phyloP scores from a whole-genome alignment of 306 rosid genomes.

The Myrica gale region DNA sequence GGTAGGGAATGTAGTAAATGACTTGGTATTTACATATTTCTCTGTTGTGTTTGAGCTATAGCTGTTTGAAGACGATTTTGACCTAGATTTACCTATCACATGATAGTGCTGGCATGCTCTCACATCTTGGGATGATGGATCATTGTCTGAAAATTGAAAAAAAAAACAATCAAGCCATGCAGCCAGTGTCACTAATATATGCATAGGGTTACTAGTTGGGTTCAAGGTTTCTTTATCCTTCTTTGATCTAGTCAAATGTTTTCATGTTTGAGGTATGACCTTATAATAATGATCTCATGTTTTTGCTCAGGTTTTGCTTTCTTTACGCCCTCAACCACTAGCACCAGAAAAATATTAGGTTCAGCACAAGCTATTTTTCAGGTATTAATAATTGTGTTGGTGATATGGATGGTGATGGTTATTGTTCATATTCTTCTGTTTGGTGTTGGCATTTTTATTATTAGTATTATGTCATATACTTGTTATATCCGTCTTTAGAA shows the following conservation, averaged over 20 bases:
- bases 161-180: slow-evolving; percentile 83
- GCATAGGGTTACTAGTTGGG: slow-evolving; percentile 88
- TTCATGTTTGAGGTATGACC: slow-evolving; percentile 23
- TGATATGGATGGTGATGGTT: slow-evolving; percentile 2
- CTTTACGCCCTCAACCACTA: slow-evolving; percentile 63
- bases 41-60: slow-evolving; percentile 21
- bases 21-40: slow-evolving; percentile 15
- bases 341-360: slow-evolving; percentile 70
- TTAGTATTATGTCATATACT: not conserved
- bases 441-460: not conserved
- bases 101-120: slow-evolving; percentile 81
- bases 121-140: slow-evolving; percentile 82
- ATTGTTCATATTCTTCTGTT: slow-evolving; percentile 5
- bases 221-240: slow-evolving; percentile 63
- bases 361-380: slow-evolving; percentile 80
- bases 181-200: slow-evolving; percentile 82
- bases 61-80: slow-evolving; percentile 30
- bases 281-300: slow-evolving; percentile 26
- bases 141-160: slow-evolving; percentile 92
- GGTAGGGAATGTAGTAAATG: slow-evolving; percentile 45
- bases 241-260: slow-evolving; percentile 16
- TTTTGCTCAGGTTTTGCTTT: slow-evolving; percentile 64
- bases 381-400: slow-evolving; percentile 39
- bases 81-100: slow-evolving; percentile 40
- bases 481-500: not conserved